Base-by-base conservation (phyloP, 345 rosid species). In the Aquilaria yunnanensis region DNA sequence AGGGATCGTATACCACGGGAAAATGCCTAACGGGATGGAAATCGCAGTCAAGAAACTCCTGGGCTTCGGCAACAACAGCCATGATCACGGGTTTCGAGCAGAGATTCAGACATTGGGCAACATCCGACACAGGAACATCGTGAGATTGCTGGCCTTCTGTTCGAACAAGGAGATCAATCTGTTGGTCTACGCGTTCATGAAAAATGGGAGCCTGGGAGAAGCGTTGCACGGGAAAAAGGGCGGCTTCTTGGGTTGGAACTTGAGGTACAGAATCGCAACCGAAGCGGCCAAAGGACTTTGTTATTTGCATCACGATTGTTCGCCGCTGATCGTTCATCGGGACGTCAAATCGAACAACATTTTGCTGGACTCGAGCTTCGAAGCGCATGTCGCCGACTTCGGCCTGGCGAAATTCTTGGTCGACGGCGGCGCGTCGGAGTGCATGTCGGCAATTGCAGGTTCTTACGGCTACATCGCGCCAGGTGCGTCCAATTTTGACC, bases 401-500 rank as follows among this genome's bases (percentile, higher is more conserved):
- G 94, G 94, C 10, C 78, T 87, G 1, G 90, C 94, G 49, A 87
- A 87, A 63, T 87, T 87, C 80, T 51, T 87, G 59, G 59, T 60
- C 10, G 83, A 82, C 16, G 72, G 81, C 0, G 90, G 84, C 5
- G 74, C 77, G 7, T 80, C 90, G 6, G 80, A 84, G 72, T 84
- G 90, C 65, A 87, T 87, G 94, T 87, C 94, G 0, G 90, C 84
- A 6, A 79, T 87, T 29, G 90, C 94, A 0, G 88, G 94, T 2
- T 82, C 88, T 62, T 87, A 87, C 54, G 94, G 94, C 71, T 84
- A 87, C 73, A 87, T 87, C 54, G 88, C 94, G 56, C 94, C 94
- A 16, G 88, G 90, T 87, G 77, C 5, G 73, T 65, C 34, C 33
- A 48, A 34, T 50, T 10, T 7, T 51, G 16, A n/a, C 29, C 23